Evolutionary conservation across 1,284 basidiomycete genomes (phyloP), one percentile per base, ranked within the genome.

Genomic region (Malassezia caprae): DNA sequence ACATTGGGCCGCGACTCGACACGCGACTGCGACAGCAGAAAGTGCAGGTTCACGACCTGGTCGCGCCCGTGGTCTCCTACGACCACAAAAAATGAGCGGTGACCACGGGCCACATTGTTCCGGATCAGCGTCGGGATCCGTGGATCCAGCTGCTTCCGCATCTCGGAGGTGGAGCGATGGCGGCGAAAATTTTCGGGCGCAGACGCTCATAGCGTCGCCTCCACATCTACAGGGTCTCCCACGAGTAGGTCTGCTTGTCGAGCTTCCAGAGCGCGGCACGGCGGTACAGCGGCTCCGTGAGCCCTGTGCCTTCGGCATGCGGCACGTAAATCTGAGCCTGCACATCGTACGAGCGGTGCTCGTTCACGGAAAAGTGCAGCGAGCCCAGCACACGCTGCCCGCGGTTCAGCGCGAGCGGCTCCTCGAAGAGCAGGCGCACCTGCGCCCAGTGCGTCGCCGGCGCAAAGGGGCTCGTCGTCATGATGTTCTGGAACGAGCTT

Each of bases 31-130:
- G 68, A 69, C 44, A 70, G 68, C 45, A 98, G 76, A 76, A 89
- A 96, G 76, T 98, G 93, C 44, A 98, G 79, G 75, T 96, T 96
- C 56, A 96, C 91, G 56, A 99, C 83, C 80, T 96, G 93, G 69
- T 96, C 90, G 69, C 88, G 82, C 8, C 87, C 88, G 76, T 85
- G 88, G 79, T 98, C 93, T 32, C 94, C 94, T 21, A 98, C 90
- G 47, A 98, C 81, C 35, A 96, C 89, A 75, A 99, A 88, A 80
- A 99, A 96, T 6, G 88, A 91, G 34, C 94, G 81, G 68, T 96
- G 87, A 64, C 91, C 90, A 50, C 62, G 59, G 21, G 68, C 59
- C 46, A 94, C 90, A 82, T 89, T 89, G 77, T 91, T 93, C 68
- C 83, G 84, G 75, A 96, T 91, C 58, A 96, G 82, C 52, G 85